phyloP scores from a whole-genome alignment of 441 rosid species.

The Eutrema salsugineum region DNA sequence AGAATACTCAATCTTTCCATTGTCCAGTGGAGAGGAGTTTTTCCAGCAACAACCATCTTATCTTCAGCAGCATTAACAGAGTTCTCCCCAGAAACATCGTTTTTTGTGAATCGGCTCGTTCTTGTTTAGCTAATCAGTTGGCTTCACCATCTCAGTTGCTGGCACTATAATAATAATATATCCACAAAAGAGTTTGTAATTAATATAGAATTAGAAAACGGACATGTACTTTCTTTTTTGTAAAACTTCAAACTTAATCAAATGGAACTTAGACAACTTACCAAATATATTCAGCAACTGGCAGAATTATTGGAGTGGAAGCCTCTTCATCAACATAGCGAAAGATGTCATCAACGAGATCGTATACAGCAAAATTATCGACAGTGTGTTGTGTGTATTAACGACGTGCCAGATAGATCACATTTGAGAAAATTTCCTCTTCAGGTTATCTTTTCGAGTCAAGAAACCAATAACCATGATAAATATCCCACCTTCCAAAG shows the following conservation, averaged over 20 bases:
- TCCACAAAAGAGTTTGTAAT: too few relatives aligned
- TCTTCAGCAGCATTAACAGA: not conserved
- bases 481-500: slow-evolving; percentile 32
- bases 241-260: slow-evolving; percentile 8
- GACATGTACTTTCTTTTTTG: not conserved
- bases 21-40: not conserved
- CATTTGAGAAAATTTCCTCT: slow-evolving; percentile 44
- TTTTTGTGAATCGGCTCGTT: slow-evolving; percentile 3
- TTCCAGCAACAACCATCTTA: not conserved
- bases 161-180: too few relatives aligned
- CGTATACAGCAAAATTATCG: not conserved
- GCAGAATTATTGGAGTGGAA: slow-evolving; percentile 21
- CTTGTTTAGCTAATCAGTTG: slow-evolving; percentile 7
- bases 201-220: not conserved
- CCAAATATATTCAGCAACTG: slow-evolving; percentile 34
- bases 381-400: accelerated
- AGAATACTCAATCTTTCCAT: too few relatives aligned
- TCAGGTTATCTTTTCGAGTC: slow-evolving; percentile 30
- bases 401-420: slow-evolving; percentile 41
- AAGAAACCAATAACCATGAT: slow-evolving; percentile 46
- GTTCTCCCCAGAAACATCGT: slow-evolving; percentile 5
- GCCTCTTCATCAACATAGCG: slow-evolving; percentile 38
- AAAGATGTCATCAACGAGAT: slow-evolving; percentile 50
- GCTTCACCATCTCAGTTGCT: too few relatives aligned
- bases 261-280: slow-evolving; percentile 19